phyloP scores from a whole-genome alignment of 768 basidiomycete genomes.

The Suillus cothurnatus region DNA sequence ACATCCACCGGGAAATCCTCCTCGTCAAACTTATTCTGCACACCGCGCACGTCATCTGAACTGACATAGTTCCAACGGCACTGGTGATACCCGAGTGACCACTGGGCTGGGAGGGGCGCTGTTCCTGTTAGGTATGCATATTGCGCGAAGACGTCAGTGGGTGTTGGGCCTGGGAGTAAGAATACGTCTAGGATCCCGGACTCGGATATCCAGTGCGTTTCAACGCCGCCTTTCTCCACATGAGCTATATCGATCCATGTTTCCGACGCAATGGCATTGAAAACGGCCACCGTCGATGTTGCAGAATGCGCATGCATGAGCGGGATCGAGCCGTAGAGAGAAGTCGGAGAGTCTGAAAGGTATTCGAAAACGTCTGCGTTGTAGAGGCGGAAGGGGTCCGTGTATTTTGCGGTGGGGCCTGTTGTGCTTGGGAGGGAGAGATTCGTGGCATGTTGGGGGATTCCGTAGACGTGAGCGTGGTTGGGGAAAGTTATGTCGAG shows the following conservation, averaged over 20 bases:
- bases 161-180: constrained; percentile 88
- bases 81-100: constrained; percentile 94
- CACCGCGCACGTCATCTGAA: too few species aligned
- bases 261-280: constrained; percentile 89
- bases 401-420: constrained; percentile 74
- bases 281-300: constrained; percentile 86
- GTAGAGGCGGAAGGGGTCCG: constrained; percentile 93
- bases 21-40: too few species aligned
- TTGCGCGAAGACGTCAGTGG: constrained; percentile 80
- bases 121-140: constrained; percentile 86
- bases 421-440: constrained; percentile 87
- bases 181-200: constrained; percentile 95
- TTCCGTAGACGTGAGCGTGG: constrained; percentile 90
- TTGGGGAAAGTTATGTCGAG: constrained; percentile 93
- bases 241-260: constrained; percentile 94
- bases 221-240: constrained; percentile 46
- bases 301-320: constrained; percentile 91
- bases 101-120: constrained; percentile 82
- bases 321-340: constrained; percentile 92
- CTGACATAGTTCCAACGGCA: constrained; percentile 39
- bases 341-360: constrained; percentile 72
- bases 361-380: constrained; percentile 98
- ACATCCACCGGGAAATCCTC: too few species aligned
- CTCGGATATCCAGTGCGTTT: constrained; percentile 98
- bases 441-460: constrained; percentile 93